Percentiles rank a stretch among this genome's conserved stretches.
Conservation (phyloP, 2,329 filamentous ascomycete species). For the Trichoderma polysporum region DNA sequence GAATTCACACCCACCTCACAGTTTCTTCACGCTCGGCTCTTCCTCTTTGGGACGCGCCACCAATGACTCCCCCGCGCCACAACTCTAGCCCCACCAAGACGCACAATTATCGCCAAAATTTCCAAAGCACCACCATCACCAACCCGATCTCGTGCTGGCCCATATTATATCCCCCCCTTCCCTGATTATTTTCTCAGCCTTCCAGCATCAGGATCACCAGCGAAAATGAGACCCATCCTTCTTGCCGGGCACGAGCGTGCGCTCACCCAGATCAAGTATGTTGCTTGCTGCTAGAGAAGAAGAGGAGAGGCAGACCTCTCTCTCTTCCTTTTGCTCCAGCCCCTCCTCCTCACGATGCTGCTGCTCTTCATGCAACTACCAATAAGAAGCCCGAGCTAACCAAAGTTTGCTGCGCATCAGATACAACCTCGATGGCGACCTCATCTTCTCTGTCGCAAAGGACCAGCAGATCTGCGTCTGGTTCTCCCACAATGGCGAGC, state of each 20-base stretch:
- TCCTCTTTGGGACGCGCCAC: conserved; percentile 3
- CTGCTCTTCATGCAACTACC: not conserved
- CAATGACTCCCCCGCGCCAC: conserved; percentile 22
- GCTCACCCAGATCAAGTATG: conserved; percentile 88
- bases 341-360: not conserved
- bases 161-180: conserved; percentile 17
- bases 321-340: conserved; percentile 1
- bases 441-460: conserved; percentile 94
- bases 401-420: conserved; percentile 40
- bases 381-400: conserved; percentile 11
- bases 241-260: conserved; percentile 95
- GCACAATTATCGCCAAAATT: conserved; percentile 47
- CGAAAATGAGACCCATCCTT: conserved; percentile 86
- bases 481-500: conserved; percentile 97
- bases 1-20: not conserved
- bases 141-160: conserved; percentile 21
- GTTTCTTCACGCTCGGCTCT: not conserved
- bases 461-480: conserved; percentile 96
- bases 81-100: conserved; percentile 43
- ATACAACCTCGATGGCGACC: conserved; percentile 92
- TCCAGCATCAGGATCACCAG: conserved; percentile 26
- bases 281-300: conserved; percentile 19
- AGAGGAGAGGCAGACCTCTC: not conserved
- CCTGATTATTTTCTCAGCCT: conserved; percentile 26
- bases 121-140: conserved; percentile 34